These are phyloP conservation scores for Blastocystis sp. DNA, from an alignment of 352 stramenopile species.

Conservation along the genomic window DNA sequence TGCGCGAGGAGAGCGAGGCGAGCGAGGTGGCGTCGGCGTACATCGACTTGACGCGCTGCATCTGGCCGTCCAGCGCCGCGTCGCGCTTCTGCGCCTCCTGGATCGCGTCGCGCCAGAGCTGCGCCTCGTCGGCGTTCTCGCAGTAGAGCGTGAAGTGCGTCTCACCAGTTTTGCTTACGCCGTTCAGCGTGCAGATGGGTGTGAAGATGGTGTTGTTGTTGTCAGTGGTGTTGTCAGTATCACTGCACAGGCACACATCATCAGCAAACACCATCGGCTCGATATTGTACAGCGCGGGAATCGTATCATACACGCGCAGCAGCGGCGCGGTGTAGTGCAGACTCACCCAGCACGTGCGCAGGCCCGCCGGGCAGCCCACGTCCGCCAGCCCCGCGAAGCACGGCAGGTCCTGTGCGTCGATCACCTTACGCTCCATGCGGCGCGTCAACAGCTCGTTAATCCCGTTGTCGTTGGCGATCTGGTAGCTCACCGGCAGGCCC, in stretches of 20 bases:
- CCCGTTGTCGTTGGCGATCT: conserved; percentile 42
- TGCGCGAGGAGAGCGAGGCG: background rate
- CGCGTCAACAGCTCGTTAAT: background rate
- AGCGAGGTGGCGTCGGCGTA: background rate
- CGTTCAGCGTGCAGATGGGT: too few relatives aligned
- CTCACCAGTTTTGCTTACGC: background rate
- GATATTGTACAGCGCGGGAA: background rate
- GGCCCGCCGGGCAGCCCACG: background rate
- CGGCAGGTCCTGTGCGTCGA: background rate
- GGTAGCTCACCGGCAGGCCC: background rate
- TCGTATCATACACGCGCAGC: conserved; percentile 34
- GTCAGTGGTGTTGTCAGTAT: background rate
- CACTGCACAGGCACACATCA: background rate
- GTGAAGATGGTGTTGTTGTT: background rate
- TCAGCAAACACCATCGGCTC: conserved; percentile 2
- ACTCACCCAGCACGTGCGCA: conserved; percentile 18
- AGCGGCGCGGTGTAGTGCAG: background rate
- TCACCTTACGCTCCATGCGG: background rate
- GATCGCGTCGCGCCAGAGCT: background rate
- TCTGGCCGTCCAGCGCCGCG: background rate
- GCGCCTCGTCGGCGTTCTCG: background rate
- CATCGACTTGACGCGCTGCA: background rate
- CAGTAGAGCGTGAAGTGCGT: background rate
- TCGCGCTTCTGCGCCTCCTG: background rate
- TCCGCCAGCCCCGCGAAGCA: conserved; percentile 35